These are phyloP conservation scores for Neurospora sublineolata DNA, from an alignment of 495 filamentous ascomycete genomes.

Conservation along the genomic window DNA sequence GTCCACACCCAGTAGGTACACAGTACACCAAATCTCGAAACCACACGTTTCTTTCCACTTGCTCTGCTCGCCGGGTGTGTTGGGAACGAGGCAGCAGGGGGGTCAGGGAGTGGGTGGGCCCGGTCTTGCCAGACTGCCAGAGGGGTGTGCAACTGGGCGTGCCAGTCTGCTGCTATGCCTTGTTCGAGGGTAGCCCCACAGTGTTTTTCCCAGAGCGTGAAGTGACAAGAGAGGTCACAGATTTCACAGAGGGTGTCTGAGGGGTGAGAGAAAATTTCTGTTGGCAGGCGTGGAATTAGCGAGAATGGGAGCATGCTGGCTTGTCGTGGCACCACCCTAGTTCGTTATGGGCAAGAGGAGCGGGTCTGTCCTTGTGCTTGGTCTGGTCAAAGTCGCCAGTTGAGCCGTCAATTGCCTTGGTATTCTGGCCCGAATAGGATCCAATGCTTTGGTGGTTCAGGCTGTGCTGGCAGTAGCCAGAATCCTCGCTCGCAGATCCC, in stretches of 20 bases:
- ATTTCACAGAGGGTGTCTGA: background rate
- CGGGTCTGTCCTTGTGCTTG: slow-evolving; percentile 9
- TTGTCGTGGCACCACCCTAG: slow-evolving; percentile 26
- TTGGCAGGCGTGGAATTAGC: slow-evolving; percentile 17
- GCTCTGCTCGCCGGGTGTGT: background rate
- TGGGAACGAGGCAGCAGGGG: slow-evolving; percentile 1
- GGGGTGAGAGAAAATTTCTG: slow-evolving; percentile 17
- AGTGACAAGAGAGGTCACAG: slow-evolving; percentile 14
- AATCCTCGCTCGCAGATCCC: background rate
- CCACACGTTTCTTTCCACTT: slow-evolving; percentile 1
- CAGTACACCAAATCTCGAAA: slow-evolving; percentile 2
- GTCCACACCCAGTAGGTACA: slow-evolving; percentile 5
- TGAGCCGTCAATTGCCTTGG: background rate
- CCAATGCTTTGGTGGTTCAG: background rate
- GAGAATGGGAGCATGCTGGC: slow-evolving; percentile 7
- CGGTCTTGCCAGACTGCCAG: slow-evolving; percentile 12
- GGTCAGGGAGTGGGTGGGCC: slow-evolving; percentile 13
- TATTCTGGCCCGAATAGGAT: background rate
- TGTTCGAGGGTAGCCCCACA: slow-evolving; percentile 4
- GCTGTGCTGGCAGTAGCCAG: background rate
- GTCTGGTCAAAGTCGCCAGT: background rate
- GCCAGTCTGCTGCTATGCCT: slow-evolving; percentile 21
- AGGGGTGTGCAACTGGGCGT: slow-evolving; percentile 2
- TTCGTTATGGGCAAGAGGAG: slow-evolving; percentile 16
- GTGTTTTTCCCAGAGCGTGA: slow-evolving; percentile 1